These are phyloP conservation scores for Cryphonectria carpinicola DNA, from an alignment of 2,329 filamentous ascomycete genomes.

Conservation along the genomic window DNA sequence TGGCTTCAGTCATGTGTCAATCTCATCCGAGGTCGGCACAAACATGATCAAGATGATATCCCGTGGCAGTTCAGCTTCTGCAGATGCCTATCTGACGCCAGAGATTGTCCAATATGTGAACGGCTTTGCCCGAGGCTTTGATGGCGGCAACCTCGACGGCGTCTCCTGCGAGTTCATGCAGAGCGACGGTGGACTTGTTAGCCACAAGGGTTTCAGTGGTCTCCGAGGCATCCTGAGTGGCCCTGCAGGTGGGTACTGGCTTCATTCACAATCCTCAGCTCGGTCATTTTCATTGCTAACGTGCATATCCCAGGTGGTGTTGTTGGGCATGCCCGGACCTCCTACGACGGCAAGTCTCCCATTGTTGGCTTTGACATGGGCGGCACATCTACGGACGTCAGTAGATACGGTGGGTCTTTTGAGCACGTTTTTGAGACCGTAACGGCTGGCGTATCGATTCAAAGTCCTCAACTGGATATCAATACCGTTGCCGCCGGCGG, in stretches of 20 bases:
- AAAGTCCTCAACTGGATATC: slow-evolving; percentile 85
- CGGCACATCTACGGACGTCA: slow-evolving; percentile 28
- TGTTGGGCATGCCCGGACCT: slow-evolving; percentile 74
- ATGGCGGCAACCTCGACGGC: slow-evolving; percentile 60
- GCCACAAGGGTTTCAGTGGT: slow-evolving; percentile 31
- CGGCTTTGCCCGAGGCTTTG: slow-evolving; percentile 68
- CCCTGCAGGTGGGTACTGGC: slow-evolving; percentile 49
- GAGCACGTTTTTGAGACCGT: slow-evolving; percentile 27
- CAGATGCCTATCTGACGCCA: slow-evolving; percentile 76
- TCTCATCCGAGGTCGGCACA: slow-evolving; percentile 67
- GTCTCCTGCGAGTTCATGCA: slow-evolving; percentile 74
- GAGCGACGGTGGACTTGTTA: slow-evolving; percentile 54
- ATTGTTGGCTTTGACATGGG: slow-evolving; percentile 28
- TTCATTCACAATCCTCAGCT: neutral
- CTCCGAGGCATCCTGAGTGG: slow-evolving; percentile 67
- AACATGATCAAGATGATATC: slow-evolving; percentile 77
- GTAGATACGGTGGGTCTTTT: slow-evolving; percentile 52
- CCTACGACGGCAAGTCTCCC: slow-evolving; percentile 62
- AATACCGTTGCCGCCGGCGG: slow-evolving; percentile 88
- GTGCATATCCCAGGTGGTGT: slow-evolving; percentile 57
- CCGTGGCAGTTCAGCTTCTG: slow-evolving; percentile 70
- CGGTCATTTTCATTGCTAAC: neutral
- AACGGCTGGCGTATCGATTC: slow-evolving; percentile 83
- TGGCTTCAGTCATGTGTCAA: slow-evolving; percentile 69
- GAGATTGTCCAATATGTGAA: slow-evolving; percentile 72